Conservation (phyloP, 345 rosid genomes). For the Hypericum perforatum region DNA sequence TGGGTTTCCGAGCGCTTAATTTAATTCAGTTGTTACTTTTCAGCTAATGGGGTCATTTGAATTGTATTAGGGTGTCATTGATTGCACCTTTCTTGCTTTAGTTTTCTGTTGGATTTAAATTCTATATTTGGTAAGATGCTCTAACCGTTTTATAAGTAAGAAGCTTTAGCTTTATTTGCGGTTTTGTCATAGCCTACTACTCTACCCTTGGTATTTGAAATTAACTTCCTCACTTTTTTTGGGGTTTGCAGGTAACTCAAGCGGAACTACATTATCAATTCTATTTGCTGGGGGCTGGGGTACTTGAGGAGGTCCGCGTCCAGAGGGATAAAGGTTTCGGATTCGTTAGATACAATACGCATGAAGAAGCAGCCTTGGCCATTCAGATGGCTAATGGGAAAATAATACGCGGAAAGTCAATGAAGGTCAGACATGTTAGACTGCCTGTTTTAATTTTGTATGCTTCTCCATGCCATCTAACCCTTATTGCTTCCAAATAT, state of each 20-base stretch:
- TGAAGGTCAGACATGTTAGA: constrained; percentile 25
- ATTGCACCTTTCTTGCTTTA: too few relatives aligned
- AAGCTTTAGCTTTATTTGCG: too few relatives aligned
- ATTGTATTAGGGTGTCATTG: background rate
- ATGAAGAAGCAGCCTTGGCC: constrained; percentile 8
- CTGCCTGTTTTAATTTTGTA: background rate
- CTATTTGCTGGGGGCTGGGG: constrained; percentile 40
- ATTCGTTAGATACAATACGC: constrained; percentile 42
- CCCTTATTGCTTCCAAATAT: too few relatives aligned
- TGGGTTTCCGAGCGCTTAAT: too few relatives aligned
- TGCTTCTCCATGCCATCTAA: background rate
- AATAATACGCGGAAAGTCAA: constrained; percentile 30
- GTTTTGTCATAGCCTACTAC: background rate
- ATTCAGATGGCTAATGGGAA: constrained; percentile 35
- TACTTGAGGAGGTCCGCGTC: constrained; percentile 39
- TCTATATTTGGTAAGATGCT: too few relatives aligned
- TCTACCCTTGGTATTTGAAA: constrained; percentile 1
- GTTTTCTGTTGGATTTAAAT: too few relatives aligned
- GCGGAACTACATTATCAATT: constrained; percentile 45
- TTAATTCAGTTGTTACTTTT: too few relatives aligned
- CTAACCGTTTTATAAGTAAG: too few relatives aligned
- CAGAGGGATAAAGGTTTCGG: constrained; percentile 54
- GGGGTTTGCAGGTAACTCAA: constrained; percentile 27
- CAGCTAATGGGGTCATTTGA: too few relatives aligned
- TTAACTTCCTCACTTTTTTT: background rate